Base-by-base conservation (phyloP, 495 filamentous ascomycete genomes). In the Cercophora sp. region DNA sequence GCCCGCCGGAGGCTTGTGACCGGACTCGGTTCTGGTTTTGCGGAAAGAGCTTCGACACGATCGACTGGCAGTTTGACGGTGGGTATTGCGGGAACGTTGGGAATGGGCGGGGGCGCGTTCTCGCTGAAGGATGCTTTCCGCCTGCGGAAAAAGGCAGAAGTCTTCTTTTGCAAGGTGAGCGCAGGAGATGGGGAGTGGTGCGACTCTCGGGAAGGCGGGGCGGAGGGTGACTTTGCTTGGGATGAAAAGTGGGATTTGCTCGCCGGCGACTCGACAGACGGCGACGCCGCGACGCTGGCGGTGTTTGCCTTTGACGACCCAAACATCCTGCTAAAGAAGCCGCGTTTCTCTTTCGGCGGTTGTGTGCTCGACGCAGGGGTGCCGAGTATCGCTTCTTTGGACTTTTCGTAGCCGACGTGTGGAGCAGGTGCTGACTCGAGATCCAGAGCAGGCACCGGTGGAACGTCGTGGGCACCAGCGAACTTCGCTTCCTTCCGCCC, bases 241-340 rank as follows among this genome's bases (percentile, higher is more conserved):
- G 65, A 58, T 35, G 62, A 51, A 34, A 50, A 39, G 11, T 46
- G 41, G 5, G 51, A 34, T 35, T 39, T 48, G 41, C 34, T 58
- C 19, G 27, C 45, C 5, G 59, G 24, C 16, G 56, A 55, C 23
- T 65, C 62, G 19, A 54, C 27, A 22, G 59, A 42, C 8, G 53
- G 40, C 16, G 63, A 47, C 8, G 63, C 50, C 11, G 49, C 26
- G 8, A 20, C 57, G 53, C 10, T 65, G 50, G 48, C 48, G 23
- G 36, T 58, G 45, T 16, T 56, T 15, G 50, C 72, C 61, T 76
- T 85, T 24, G 78, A 76, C 4, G 77, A 81, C 40, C 70, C 87
- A 68, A 97, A 96, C 10, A 97, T 86, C 55, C 92, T 83, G 51
- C 88, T 82, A 74, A 96, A 96, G 70, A 98, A 98, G 20, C 93